Conservation (phyloP, 2,329 filamentous ascomycete species). For the Thelonectria discophora region DNA sequence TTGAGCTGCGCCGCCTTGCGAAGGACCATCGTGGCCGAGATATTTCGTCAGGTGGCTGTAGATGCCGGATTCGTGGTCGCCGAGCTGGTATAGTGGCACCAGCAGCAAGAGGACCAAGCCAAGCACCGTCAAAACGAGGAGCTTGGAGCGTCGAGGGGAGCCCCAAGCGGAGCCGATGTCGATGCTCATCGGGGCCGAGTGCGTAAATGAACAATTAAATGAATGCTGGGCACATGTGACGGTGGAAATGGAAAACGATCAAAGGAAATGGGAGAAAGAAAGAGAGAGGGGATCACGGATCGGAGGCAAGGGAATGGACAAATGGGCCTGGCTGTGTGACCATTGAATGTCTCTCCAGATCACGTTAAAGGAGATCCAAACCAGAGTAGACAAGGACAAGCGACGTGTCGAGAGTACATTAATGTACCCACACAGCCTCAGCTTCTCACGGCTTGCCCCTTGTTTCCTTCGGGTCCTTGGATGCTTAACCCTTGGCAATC, state of each 20-base stretch:
- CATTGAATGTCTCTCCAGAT: slow-evolving; percentile 10
- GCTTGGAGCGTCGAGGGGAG: slow-evolving; percentile 42
- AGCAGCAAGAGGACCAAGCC: slow-evolving; percentile 42
- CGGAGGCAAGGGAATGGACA: slow-evolving; percentile 10
- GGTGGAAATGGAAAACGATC: slow-evolving; percentile 6
- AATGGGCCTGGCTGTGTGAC: slow-evolving; percentile 16
- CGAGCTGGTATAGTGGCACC: slow-evolving; percentile 45
- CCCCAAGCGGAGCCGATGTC: slow-evolving; percentile 40
- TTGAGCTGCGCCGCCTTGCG: slow-evolving; percentile 48
- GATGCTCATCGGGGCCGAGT: slow-evolving; percentile 34
- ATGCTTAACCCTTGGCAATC: too few relatives aligned
- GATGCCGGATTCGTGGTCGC: slow-evolving; percentile 41
- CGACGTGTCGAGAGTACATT: slow-evolving; percentile 19
- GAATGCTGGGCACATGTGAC: slow-evolving; percentile 17
- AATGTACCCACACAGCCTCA: slow-evolving; percentile 20
- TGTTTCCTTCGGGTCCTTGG: neutral
- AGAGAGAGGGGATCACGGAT: slow-evolving; percentile 7
- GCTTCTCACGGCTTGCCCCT: slow-evolving; percentile 10
- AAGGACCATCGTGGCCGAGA: slow-evolving; percentile 43
- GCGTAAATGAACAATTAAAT: slow-evolving; percentile 20
- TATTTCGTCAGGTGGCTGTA: slow-evolving; percentile 45
- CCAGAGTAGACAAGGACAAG: slow-evolving; percentile 7
- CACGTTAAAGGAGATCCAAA: slow-evolving; percentile 18
- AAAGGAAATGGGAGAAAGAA: neutral
- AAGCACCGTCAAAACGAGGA: slow-evolving; percentile 40